These are phyloP conservation scores for Colletotrichum sp. DNA, from an alignment of 2,329 filamentous ascomycete genomes.

Conservation along the genomic window DNA sequence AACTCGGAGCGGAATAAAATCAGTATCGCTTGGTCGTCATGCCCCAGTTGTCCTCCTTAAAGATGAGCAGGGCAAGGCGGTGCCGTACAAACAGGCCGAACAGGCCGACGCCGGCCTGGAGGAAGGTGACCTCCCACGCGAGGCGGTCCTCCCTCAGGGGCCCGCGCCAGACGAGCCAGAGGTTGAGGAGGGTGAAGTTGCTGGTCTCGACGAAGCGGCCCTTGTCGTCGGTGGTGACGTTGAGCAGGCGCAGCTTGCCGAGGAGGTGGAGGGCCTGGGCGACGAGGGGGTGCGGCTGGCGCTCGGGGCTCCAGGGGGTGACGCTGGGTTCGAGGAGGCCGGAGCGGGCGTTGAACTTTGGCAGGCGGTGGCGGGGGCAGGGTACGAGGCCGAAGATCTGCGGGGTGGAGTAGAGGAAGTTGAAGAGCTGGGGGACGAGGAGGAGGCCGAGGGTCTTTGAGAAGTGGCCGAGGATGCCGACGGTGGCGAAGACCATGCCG, in stretches of 20 bases:
- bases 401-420: conserved; percentile 91
- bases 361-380: conserved; percentile 90
- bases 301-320: conserved; percentile 72
- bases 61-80: conserved; percentile 83
- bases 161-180: conserved; percentile 96
- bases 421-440: conserved; percentile 93
- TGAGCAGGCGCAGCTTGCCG: conserved; percentile 65
- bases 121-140: conserved; percentile 76
- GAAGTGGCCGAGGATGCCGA: conserved; percentile 96
- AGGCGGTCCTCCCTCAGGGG: conserved; percentile 87
- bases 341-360: conserved; percentile 83
- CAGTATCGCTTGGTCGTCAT: conserved; percentile 19
- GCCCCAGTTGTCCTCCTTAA: conserved; percentile 84
- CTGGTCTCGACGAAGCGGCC: conserved; percentile 79
- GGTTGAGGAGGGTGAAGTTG: conserved; percentile 92
- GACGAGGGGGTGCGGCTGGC: conserved; percentile 71
- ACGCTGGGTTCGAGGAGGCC: conserved; percentile 87
- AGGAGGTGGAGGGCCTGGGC: conserved; percentile 71
- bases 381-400: conserved; percentile 91
- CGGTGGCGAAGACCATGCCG: conserved; percentile 97
- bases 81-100: conserved; percentile 86
- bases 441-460: conserved; percentile 94
- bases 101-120: conserved; percentile 80
- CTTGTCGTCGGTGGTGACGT: conserved; percentile 68
- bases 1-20: neutral